Percentiles rank a stretch among this genome's conserved stretches.
These are phyloP conservation scores for Neocatenulostroma microsporum DNA, from an alignment of 2,329 filamentous ascomycete genomes.

Conservation along the genomic window DNA sequence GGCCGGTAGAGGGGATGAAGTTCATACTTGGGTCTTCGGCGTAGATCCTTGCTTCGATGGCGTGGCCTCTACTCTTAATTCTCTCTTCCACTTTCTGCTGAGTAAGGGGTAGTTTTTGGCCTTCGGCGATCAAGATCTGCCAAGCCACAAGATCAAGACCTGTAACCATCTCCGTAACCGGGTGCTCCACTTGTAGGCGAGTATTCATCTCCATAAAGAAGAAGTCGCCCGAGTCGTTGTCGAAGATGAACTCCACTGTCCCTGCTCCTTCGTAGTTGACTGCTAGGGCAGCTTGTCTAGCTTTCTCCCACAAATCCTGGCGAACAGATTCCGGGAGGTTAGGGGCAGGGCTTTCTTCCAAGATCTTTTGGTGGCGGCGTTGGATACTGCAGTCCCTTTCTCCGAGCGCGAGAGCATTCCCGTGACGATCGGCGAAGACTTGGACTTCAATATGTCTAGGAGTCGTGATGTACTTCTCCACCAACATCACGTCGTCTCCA, in stretches of 20 bases:
- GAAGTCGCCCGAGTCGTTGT: conserved; percentile 58
- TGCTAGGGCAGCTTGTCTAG: conserved; percentile 54
- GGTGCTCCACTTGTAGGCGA: conserved; percentile 90
- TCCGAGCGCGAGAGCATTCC: conserved; percentile 56
- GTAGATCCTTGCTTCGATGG: conserved; percentile 96
- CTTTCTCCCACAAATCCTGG: conserved; percentile 59
- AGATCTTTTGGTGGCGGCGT: conserved; percentile 57
- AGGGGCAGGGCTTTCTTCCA: conserved; percentile 59
- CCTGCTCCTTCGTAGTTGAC: conserved; percentile 60
- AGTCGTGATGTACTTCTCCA: conserved; percentile 61
- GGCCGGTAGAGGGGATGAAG: conserved; percentile 90
- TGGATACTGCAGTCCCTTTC: conserved; percentile 62
- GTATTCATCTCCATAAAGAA: conserved; percentile 72
- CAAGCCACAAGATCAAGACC: conserved; percentile 80
- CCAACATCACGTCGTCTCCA: conserved; percentile 58
- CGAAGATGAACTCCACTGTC: conserved; percentile 62
- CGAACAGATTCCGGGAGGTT: conserved; percentile 52
- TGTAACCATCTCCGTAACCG: conserved; percentile 76
- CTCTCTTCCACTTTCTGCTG: conserved; percentile 58
- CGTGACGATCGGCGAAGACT: conserved; percentile 58
- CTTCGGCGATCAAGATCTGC: conserved; percentile 82
- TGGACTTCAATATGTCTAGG: conserved; percentile 61
- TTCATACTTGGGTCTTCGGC: conserved; percentile 87
- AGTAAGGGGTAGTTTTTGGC: conserved; percentile 56
- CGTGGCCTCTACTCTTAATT: conserved; percentile 71